phyloP scores from a whole-genome alignment of 257 asterid genomes.

The Capsicum baccatum region DNA sequence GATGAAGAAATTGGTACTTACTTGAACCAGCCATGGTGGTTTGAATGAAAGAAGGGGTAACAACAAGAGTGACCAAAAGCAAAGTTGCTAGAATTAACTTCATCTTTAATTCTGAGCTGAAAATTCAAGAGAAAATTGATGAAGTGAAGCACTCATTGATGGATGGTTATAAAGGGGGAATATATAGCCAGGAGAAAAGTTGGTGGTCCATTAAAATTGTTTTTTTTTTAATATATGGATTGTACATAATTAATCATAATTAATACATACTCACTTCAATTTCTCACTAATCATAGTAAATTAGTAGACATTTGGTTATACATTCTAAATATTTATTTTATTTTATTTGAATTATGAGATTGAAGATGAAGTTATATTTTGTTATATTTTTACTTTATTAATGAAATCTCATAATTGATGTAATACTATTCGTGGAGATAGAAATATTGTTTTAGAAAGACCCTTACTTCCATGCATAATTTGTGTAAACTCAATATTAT shows the following conservation, averaged over 20 bases:
- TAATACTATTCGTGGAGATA: too few relatives aligned
- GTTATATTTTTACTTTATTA: too few relatives aligned
- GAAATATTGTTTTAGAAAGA: too few relatives aligned
- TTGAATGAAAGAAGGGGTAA: slow-evolving; percentile 46
- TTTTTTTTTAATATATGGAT: background rate
- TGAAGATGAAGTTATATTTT: too few relatives aligned
- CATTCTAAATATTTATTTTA: too few relatives aligned
- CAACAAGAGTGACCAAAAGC: slow-evolving; percentile 46
- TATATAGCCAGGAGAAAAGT: slow-evolving; percentile 22
- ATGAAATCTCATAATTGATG: too few relatives aligned
- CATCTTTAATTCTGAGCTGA: slow-evolving; percentile 33
- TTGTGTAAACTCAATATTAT: too few relatives aligned
- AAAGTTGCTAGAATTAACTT: slow-evolving; percentile 33
- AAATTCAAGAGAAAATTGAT: background rate
- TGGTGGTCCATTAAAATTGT: background rate
- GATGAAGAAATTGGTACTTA: slow-evolving; percentile 29
- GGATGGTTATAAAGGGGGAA: background rate
- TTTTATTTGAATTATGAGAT: too few relatives aligned
- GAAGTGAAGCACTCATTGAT: background rate
- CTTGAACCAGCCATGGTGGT: slow-evolving; percentile 50
- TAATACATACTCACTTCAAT: background rate
- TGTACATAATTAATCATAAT: background rate
- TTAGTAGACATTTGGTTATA: too few relatives aligned
- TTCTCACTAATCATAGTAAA: background rate
- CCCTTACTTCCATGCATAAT: too few relatives aligned